These are phyloP conservation scores for Epichloe sibirici DNA, from an alignment of 2,329 filamentous ascomycete genomes.

Conservation along the genomic window DNA sequence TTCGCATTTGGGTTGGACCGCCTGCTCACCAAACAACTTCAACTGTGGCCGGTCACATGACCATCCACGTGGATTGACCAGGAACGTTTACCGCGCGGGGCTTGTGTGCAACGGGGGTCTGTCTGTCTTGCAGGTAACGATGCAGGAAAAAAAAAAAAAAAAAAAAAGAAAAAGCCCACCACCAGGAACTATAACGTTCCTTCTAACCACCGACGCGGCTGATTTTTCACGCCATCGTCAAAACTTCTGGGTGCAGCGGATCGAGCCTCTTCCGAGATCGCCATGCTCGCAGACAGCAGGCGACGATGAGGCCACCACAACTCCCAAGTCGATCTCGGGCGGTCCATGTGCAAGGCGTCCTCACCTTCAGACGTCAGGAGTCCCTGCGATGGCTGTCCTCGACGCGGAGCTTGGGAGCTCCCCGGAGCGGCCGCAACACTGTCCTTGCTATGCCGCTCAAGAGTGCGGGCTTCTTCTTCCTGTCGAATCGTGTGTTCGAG, in stretches of 20 bases:
- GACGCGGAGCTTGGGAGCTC: constrained; percentile 13
- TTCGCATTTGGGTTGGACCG: background rate
- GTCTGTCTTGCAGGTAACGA: background rate
- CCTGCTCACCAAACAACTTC: background rate
- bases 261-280: constrained; percentile 5
- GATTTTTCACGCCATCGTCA: background rate
- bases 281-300: constrained; percentile 18
- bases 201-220: background rate
- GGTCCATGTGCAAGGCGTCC: constrained; percentile 15
- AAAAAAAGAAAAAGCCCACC: background rate
- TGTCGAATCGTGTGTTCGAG: constrained; percentile 25
- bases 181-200: background rate
- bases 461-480: constrained; percentile 21
- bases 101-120: background rate
- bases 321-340: constrained; percentile 15
- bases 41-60: constrained; percentile 2
- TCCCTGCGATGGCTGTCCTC: constrained; percentile 20
- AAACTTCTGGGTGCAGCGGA: background rate
- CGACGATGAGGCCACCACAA: constrained; percentile 23
- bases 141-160: background rate
- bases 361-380: constrained; percentile 10
- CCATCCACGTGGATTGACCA: background rate
- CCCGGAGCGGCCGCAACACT: constrained; percentile 8
- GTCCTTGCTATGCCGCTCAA: constrained; percentile 9
- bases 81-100: background rate